Conservation (phyloP, 148 eudicot genomes). For the Fagopyrum homotropicum region DNA sequence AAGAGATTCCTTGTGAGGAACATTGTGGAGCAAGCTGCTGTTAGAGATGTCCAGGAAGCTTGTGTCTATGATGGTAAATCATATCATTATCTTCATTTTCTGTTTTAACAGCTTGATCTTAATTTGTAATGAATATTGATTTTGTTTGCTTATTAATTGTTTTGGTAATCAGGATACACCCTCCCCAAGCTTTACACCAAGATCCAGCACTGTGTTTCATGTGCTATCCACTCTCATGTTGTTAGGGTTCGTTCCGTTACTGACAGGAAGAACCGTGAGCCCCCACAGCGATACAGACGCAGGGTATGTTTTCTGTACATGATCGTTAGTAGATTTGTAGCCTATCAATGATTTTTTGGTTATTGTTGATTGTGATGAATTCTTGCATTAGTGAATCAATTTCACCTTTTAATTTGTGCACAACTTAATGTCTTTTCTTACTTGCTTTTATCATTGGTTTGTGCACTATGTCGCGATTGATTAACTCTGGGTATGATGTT, state of each 20-base stretch:
- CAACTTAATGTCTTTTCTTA: too few species aligned
- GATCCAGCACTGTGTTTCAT: constrained; percentile 35
- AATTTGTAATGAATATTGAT: neutral
- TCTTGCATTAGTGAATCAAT: too few species aligned
- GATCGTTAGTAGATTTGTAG: neutral
- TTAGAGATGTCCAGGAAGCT: constrained; percentile 44
- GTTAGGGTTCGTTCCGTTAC: constrained; percentile 35
- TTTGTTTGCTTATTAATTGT: neutral
- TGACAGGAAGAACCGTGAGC: constrained; percentile 32
- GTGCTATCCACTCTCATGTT: constrained; percentile 46
- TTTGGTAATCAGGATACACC: constrained; percentile 19
- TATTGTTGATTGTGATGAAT: too few species aligned
- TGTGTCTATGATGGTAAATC: constrained; percentile 39
- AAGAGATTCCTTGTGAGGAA: constrained; percentile 47
- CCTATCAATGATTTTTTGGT: too few species aligned
- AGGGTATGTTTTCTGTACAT: constrained; percentile 18
- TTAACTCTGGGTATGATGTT: too few species aligned
- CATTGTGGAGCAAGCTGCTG: constrained; percentile 49
- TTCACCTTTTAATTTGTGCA: too few species aligned
- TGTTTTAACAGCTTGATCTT: neutral
- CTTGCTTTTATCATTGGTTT: too few species aligned
- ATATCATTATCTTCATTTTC: neutral
- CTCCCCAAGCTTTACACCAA: constrained; percentile 43
- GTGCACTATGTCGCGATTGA: too few species aligned
- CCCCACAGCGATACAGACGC: constrained; percentile 35